Evolutionary conservation across 164 flowering plant species (phyloP), one percentile per base, ranked within the genome.

Genomic region (Warburgia ugandensis): DNA sequence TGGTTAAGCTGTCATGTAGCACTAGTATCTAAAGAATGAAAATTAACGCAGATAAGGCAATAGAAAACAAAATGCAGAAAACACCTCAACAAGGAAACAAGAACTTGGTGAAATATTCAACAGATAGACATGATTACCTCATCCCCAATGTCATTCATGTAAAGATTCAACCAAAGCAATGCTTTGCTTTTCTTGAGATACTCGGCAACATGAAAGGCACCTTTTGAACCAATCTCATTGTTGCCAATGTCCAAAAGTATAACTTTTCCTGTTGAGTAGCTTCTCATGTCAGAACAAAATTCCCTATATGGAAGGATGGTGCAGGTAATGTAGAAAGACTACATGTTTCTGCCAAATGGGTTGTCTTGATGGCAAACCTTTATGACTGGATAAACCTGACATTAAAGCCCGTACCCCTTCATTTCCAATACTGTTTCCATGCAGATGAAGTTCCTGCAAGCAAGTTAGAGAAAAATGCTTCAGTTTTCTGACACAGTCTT

Each of bases 61-160:
- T n/a, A n/a, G n/a, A n/a, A n/a, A n/a, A n/a, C n/a, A n/a, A n/a
- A n/a, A n/a, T n/a, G n/a, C n/a, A n/a, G n/a, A n/a, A n/a, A n/a
- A n/a, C n/a, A n/a, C n/a, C n/a, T n/a, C n/a, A n/a, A n/a, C n/a
- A n/a, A n/a, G n/a, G n/a, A n/a, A n/a, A n/a, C n/a, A n/a, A n/a
- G n/a, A n/a, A n/a, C n/a, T n/a, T n/a, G n/a, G n/a, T n/a, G n/a
- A n/a, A n/a, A n/a, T n/a, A n/a, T n/a, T n/a, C n/a, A n/a, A n/a
- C n/a, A n/a, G n/a, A n/a, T n/a, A n/a, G n/a, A n/a, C n/a, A n/a
- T n/a, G n/a, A 25, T 40, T 76, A 92, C 97, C 99, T 92, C 97
- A 56, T 92, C 97, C 54, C 89, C 72, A 46, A 92, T 92, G 64
- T 92, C 97, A 70, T 92, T 92, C 97, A 88, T 92, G 73, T 78